Base-by-base conservation (phyloP, 768 basidiomycete genomes). In the Termitomyces sp. region DNA sequence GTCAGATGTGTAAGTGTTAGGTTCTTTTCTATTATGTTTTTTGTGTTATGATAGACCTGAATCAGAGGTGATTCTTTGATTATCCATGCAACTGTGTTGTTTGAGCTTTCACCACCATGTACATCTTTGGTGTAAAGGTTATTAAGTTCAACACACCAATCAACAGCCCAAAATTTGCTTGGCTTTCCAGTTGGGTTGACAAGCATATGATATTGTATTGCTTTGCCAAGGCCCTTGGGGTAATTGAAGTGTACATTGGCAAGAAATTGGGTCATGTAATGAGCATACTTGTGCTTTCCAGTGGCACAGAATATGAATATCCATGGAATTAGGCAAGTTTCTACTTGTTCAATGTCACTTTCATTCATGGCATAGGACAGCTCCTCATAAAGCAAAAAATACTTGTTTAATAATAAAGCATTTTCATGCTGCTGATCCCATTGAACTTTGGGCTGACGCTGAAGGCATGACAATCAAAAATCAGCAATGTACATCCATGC, bases 61-160 rank as follows among this genome's bases (percentile, higher is more conserved):
- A 77, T 69, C 0, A 77, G 59, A 0, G 67, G 55, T 1, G 75
- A 77, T 48, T 75, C 71, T 12, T 64, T 57, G 4, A 75, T 56
- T 12, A 79, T 73, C 0, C 65, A 58, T 6, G 63, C 45, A 38
- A 69, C 67, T 3, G 66, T 73, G 28, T 65, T 64, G 56, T 76
- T 78, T 2, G 72, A 72, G 4, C 61, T 68, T 8, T 68, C 66
- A 0, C 75, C 74, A 1, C 69, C 70, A 60, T 76, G 5, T 45
- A 26, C 24, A 26, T 75, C 76, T 65, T 78, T 80, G 6, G 68
- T 76, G n/a, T 70, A 76, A 1, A 78, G 66, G 56, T 80, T 79
- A 32, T 77, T 72, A 2, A 72, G 64, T 57, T 81, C 76, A 1
- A 75, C 63, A 8, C 70, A 52, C 76, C 76, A 79, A 50, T 79